Evolutionary conservation across 148 eudicot genomes (phyloP), one percentile per base, ranked within the genome.

Genomic region (Rhododendron simsii): DNA sequence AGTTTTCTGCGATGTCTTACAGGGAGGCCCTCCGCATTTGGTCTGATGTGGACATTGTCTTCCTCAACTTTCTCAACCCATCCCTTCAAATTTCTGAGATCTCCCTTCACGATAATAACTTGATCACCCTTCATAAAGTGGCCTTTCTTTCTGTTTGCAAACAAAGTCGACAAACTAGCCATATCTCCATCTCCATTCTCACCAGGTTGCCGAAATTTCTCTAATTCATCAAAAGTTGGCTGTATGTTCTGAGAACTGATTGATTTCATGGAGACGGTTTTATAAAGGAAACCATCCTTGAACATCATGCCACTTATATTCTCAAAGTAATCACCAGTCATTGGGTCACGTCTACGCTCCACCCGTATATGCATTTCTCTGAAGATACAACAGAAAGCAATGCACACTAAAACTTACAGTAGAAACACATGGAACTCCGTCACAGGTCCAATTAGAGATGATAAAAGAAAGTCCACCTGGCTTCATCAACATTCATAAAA

Each of bases 41-140:
- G 98, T 86, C 92, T 90, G 26, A 96, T 95, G 88, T 97, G 98
- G 44, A 97, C 99, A 86, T 92, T 91, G 77, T 91, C 98, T 87
- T 97, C 98, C 92, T 97, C 99, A 80, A 93, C 96, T 91, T 97
- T 97, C 92, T 97, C 99, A 85, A 97, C 99, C 93, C 92, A 91
- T 77, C 99, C 99, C 90, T 91, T 95, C 87, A 97, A 85, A 87
- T 95, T 97, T 87, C 92, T 95, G 2, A 97, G 95, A 88, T 97
- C 99, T 53, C 99, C 99, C 90, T 96, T 96, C 48, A 97, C 87
- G 78, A 97, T 87, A 78, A 97, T 95, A 85, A 97, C 94, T 74
- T 95, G 91, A 88, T 97, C 99, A 82, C 99, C 99, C 88, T 97
- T 97, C 98, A 97, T 91, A 83, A 97, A 97, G 86, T 97, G 99